phyloP scores from a whole-genome alignment of 768 basidiomycete species.

The Pluteus cervinus region DNA sequence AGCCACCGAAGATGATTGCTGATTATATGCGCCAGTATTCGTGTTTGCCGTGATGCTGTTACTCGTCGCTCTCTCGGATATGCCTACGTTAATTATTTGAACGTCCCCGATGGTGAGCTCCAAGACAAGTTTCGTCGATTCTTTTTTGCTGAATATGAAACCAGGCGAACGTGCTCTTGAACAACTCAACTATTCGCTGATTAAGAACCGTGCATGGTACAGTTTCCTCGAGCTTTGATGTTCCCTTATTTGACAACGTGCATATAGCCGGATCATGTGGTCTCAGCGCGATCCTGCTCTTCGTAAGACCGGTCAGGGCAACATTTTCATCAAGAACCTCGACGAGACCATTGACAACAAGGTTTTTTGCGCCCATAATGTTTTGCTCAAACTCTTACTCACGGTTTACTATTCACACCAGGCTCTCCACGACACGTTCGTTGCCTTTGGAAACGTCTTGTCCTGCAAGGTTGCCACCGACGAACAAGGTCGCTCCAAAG shows the following conservation, averaged over 20 bases:
- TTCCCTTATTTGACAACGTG: constrained; percentile 10
- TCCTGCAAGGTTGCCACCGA: constrained; percentile 99
- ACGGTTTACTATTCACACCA: constrained; percentile 20
- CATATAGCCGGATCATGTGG: constrained; percentile 96
- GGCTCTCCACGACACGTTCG: constrained; percentile 99
- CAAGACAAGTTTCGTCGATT: background rate
- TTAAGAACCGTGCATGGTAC: constrained; percentile 96
- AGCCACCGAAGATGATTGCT: constrained; percentile 7
- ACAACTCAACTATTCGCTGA: constrained; percentile 98
- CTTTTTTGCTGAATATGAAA: constrained; percentile 7
- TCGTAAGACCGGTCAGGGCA: constrained; percentile 99
- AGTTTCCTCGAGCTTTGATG: constrained; percentile 17
- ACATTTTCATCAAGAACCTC: constrained; percentile 99
- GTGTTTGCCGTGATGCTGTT: constrained; percentile 99
- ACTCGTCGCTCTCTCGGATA: constrained; percentile 99
- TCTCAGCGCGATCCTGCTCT: constrained; percentile 99
- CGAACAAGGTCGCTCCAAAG: constrained; percentile 91
- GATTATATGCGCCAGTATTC: constrained; percentile 56
- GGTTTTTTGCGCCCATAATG: constrained; percentile 28
- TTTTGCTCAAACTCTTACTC: background rate
- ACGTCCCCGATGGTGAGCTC: constrained; percentile 79
- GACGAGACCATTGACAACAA: constrained; percentile 98
- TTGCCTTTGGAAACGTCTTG: constrained; percentile 96
- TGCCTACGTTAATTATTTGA: constrained; percentile 99
- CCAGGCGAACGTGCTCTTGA: constrained; percentile 97